These are phyloP conservation scores for Vigna hirtella DNA, from an alignment of 306 rosid species.

Conservation along the genomic window DNA sequence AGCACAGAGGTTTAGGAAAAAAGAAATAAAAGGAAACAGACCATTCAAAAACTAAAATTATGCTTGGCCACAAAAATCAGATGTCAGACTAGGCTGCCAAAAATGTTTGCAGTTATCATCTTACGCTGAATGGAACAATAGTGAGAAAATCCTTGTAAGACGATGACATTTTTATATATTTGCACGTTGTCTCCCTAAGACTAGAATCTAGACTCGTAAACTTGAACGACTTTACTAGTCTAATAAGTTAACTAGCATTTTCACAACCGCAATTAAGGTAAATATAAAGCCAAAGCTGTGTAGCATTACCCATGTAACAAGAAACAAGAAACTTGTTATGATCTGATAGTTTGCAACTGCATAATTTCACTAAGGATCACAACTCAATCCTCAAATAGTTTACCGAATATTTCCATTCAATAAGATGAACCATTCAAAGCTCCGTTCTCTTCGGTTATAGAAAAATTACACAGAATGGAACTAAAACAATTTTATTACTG, in stretches of 20 bases:
- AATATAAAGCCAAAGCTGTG: neutral
- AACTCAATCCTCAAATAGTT: neutral
- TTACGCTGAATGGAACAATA: no score
- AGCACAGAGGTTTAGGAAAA: no score
- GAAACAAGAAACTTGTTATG: neutral
- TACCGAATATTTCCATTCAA: neutral
- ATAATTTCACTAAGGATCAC: constrained; percentile 12
- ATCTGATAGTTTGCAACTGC: neutral
- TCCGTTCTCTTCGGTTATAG: constrained; percentile 13
- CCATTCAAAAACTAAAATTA: no score
- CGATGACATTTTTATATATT: no score
- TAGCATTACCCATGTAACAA: neutral
- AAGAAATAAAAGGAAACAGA: no score
- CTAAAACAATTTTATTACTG: constrained; percentile 40
- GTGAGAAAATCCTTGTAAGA: no score
- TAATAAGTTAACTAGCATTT: neutral
- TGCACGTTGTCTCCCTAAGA: no score
- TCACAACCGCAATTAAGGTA: neutral
- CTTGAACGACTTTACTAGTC: neutral
- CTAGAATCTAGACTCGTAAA: no score
- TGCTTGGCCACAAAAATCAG: no score
- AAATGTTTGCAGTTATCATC: no score
- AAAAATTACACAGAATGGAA: constrained; percentile 30
- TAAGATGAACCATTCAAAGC: constrained; percentile 14
- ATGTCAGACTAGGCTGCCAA: no score